Evolutionary conservation across 805 yeast genomes (phyloP), one percentile per base, ranked within the genome.

Genomic region (Clavispora carvajalis): DNA sequence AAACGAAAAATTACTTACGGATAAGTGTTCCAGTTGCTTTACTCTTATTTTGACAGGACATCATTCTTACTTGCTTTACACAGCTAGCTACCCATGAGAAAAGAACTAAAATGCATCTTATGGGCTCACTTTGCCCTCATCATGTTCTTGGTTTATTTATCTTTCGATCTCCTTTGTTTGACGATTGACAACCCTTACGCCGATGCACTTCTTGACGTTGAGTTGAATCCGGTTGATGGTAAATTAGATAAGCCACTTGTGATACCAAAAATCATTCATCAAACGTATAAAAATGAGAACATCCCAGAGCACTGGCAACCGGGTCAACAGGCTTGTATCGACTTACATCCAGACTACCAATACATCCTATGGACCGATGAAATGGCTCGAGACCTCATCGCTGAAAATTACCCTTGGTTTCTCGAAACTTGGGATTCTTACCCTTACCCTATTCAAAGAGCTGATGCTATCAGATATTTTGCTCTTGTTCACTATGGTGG

Each of bases 351-450:
- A 1, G 96, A 88, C 61, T 90, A 85, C 57, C 80, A 86, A 59
- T 89, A 89, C 63, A 81, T 82, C 34, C 61, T 89, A 25, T 89
- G 97, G 97, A 90, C 96, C 5, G 96, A 89, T 61, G 84, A 77
- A 37, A 79, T 75, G 80, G 75, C 95, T 7, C 70, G 86, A 40
- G 80, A 82, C 35, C 90, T 90, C 55, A 86, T 90, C 45, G 70
- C 76, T 21, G 81, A 82, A 53, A 76, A 86, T 49, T 90, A 82
- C 57, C 84, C 91, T 1, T 90, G 96, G 96, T 90, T 89, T 57
- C 63, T 89, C 40, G 61, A 71, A 8, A 82, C 91, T 2, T 90
- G 83, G 73, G 91, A 86, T 53, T 60, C 72, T 19, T 90, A 90
- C 57, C 76, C 74, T 31, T 88, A 80, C 57, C 88, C 90, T 11